Base-by-base conservation (phyloP, 176 grass and related monocot genomes). In the Ananas comosus region DNA sequence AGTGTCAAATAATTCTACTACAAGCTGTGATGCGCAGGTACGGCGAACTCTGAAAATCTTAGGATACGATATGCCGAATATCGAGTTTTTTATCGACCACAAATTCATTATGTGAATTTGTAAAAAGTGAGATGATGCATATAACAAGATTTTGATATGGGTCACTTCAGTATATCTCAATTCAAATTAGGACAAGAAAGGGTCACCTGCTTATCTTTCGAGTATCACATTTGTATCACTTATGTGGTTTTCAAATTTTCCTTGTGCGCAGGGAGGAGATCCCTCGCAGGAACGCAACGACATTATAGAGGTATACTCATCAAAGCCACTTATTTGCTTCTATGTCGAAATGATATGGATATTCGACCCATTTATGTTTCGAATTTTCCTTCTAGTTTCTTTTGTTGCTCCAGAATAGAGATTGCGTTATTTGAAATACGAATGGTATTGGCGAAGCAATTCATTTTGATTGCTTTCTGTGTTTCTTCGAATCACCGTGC, bases 231-330 rank as follows among this genome's bases (percentile, higher is more conserved):
- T 11, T 53, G 12, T 53, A 14, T 12, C 9, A 11, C 51, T 12
- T 14, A 11, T 53, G 9, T 53, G 51, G 2, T 56, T 56, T 56
- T 56, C 21, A 48, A 56, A 18, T 74, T n/a, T 51, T 76, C 4
- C 4, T 27, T 59, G 68, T 74, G 28, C 12, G 71, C 79, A 97
- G 93, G 83, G 93, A 48, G 82, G 89, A 13, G 86, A 92, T 61
- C 93, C 89, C 78, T 89, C 93, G 58, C 74, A 63, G 70, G 77
- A 87, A 11, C 79, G 93, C 50, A 97, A 92, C 63, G 89, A 87
- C 22, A 22, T 90, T 56, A 29, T 92, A 16, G 93, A 97, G 86
- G 89, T 97, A 85, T 56, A 68, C 11, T 24, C 42, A 48, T 11
- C 23, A 29, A 13, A 18, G n/a, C 25, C 27, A 27, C 12, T 16